Conservation (phyloP, 2,329 filamentous ascomycete species). For the Paradendryphiella salina region DNA sequence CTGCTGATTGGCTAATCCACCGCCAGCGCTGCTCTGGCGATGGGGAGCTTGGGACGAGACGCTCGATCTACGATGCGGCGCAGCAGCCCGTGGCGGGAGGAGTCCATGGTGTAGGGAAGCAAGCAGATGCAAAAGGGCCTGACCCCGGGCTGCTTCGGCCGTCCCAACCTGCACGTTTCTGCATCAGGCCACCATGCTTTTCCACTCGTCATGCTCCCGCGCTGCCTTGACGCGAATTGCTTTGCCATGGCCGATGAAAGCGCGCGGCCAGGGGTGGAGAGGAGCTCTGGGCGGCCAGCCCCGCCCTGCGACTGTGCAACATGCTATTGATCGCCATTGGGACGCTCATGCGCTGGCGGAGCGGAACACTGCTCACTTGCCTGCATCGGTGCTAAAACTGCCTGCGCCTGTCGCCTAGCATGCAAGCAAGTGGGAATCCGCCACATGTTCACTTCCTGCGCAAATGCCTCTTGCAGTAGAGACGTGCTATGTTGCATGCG, state of each 20-base stretch:
- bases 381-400: neutral
- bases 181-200: neutral
- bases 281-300: slow-evolving; percentile 15
- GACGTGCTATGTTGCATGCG: too few species aligned
- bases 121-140: neutral
- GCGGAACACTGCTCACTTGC: slow-evolving; percentile 4
- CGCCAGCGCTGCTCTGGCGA: neutral
- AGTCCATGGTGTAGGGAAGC: neutral
- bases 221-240: too few species aligned
- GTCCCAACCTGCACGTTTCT: neutral
- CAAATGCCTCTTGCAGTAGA: neutral
- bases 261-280: slow-evolving; percentile 17
- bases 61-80: slow-evolving; percentile 22
- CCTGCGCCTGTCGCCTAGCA: neutral
- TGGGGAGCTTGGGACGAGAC: neutral
- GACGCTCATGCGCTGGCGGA: neutral
- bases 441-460: neutral
- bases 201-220: neutral
- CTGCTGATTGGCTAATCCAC: neutral
- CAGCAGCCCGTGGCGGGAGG: slow-evolving; percentile 8
- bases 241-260: slow-evolving; percentile 1
- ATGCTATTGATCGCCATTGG: neutral
- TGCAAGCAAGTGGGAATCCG: neutral
- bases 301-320: slow-evolving; percentile 2
- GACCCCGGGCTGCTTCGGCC: slow-evolving; percentile 5